These are phyloP conservation scores for Cordia subcordata DNA, from an alignment of 257 asterid genomes.

Conservation along the genomic window DNA sequence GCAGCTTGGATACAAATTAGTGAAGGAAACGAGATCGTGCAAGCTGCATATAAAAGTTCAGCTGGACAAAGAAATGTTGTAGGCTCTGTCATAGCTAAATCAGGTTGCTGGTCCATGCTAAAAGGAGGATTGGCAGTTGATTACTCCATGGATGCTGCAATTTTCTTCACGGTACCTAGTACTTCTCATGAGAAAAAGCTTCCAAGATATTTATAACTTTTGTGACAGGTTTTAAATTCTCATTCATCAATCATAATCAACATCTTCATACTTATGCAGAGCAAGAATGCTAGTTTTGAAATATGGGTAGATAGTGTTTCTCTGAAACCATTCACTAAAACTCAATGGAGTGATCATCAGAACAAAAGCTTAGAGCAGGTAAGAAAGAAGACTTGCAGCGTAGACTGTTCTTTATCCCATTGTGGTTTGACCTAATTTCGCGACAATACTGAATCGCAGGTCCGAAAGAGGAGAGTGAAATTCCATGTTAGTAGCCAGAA, in stretches of 20 bases:
- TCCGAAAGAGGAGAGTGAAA: conserved; percentile 24
- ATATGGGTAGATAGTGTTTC: conserved; percentile 42
- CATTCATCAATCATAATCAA: not conserved
- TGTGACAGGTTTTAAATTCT: not conserved
- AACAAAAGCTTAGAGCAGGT: conserved; percentile 45
- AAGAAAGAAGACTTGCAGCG: too few species aligned
- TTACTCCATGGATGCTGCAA: conserved; percentile 26
- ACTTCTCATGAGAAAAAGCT: too few species aligned
- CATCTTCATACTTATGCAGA: not conserved
- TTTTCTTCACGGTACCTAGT: conserved; percentile 26
- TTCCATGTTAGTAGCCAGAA: conserved; percentile 23
- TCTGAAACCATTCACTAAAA: conserved; percentile 53
- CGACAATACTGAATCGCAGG: too few species aligned
- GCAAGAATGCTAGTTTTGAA: conserved; percentile 15
- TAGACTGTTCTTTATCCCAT: too few species aligned
- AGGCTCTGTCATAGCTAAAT: conserved; percentile 8
- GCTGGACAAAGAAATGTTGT: not conserved
- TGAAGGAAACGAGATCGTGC: conserved; percentile 8
- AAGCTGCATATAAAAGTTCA: not conserved
- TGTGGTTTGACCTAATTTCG: too few species aligned
- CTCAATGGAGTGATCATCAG: conserved; percentile 57
- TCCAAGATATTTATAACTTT: not conserved
- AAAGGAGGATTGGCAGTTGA: conserved; percentile 34
- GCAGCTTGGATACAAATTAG: conserved; percentile 9
- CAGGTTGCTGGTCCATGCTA: conserved; percentile 54